A percentile compares a stretch with the other conserved stretches of the same genome.
Evolutionary conservation across 1,284 basidiomycete species (phyloP).

Genomic region (Malassezia slooffiae): DNA sequence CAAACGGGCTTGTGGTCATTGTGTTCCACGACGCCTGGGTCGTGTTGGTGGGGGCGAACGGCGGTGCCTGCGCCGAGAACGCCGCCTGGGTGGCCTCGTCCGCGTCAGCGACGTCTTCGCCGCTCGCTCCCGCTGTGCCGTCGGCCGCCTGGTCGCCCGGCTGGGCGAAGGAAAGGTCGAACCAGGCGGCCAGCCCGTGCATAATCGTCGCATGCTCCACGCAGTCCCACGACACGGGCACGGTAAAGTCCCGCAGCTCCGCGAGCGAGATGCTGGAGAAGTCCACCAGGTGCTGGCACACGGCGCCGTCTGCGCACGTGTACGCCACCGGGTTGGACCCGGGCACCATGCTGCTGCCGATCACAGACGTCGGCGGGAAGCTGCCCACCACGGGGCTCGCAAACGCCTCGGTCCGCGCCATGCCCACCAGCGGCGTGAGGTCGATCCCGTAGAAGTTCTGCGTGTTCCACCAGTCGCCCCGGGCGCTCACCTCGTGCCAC

Average conservation of each 20-base stretch:
- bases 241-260: slow-evolving; percentile 30
- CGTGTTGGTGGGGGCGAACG: background rate
- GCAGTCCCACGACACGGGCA: slow-evolving; percentile 31
- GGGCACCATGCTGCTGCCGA: slow-evolving; percentile 27
- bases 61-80: background rate
- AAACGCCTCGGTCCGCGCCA: slow-evolving; percentile 34
- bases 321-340: background rate
- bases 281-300: slow-evolving; percentile 28
- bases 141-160: slow-evolving; percentile 12
- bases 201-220: slow-evolving; percentile 23
- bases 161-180: slow-evolving; percentile 33
- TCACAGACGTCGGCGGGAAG: slow-evolving; percentile 23
- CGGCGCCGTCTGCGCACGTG: slow-evolving; percentile 6
- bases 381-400: slow-evolving; percentile 36
- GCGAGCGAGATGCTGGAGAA: slow-evolving; percentile 27
- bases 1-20: slow-evolving; percentile 41
- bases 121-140: slow-evolving; percentile 10
- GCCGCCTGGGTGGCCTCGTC: too few relatives aligned
- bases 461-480: slow-evolving; percentile 14
- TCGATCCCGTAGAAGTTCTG: slow-evolving; percentile 42
- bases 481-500: slow-evolving; percentile 46
- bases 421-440: slow-evolving; percentile 27
- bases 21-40: slow-evolving; percentile 20
- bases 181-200: slow-evolving; percentile 41
- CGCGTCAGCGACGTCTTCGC: slow-evolving; percentile 6